Evolutionary conservation across 805 yeast genomes (phyloP).

Genomic region (Saturnispora serradocipensis): DNA sequence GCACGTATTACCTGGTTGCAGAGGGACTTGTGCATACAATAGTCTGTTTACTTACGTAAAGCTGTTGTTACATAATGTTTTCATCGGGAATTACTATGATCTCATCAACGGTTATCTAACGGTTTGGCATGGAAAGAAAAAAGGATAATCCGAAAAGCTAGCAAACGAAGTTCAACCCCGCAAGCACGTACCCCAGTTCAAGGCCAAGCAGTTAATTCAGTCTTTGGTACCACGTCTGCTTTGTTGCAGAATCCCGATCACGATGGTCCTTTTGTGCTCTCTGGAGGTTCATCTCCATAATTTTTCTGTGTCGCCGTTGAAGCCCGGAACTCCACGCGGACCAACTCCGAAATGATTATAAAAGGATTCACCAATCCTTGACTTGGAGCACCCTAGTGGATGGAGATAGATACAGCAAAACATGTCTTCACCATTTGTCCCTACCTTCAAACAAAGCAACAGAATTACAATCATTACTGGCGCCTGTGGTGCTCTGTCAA

Average conservation of each 20-base stretch:
- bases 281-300: neutral
- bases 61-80: neutral
- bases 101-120: neutral
- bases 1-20: too few species aligned
- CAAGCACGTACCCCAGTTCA: too few species aligned
- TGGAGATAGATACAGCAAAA: neutral
- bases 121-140: neutral
- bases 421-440: constrained; percentile 30
- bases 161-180: neutral
- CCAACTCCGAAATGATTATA: neutral
- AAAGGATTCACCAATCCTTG: neutral
- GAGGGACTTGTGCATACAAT: neutral
- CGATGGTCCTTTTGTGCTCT: neutral
- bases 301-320: neutral
- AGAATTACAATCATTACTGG: constrained; percentile 69
- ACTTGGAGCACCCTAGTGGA: neutral
- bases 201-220: too few species aligned
- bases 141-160: neutral
- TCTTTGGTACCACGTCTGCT: neutral
- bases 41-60: neutral
- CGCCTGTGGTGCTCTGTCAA: constrained; percentile 72
- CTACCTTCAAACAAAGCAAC: constrained; percentile 59
- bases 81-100: neutral
- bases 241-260: neutral
- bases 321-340: constrained; percentile 5